These are phyloP conservation scores for Xylaria sp. DNA, from an alignment of 2,329 filamentous ascomycete species.

Conservation along the genomic window DNA sequence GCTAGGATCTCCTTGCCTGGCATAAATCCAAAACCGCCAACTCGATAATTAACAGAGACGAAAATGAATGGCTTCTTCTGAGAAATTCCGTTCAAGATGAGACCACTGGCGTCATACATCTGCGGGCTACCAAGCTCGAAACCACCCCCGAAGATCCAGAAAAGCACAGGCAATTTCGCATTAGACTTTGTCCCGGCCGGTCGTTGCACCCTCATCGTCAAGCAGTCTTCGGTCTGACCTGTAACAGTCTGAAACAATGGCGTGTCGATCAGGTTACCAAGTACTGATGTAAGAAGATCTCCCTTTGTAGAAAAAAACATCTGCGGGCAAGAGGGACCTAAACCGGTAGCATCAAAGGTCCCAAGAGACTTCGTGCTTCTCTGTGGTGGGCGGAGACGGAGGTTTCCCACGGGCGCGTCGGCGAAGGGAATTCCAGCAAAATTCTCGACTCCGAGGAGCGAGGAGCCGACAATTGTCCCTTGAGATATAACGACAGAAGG, in stretches of 20 bases:
- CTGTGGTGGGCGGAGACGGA: constrained; percentile 76
- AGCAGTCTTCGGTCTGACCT: constrained; percentile 70
- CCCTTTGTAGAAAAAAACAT: constrained; percentile 65
- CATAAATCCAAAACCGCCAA: constrained; percentile 79
- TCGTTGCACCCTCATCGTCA: constrained; percentile 69
- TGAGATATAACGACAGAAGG: constrained; percentile 44
- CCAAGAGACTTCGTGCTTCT: constrained; percentile 66
- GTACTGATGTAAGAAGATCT: constrained; percentile 53
- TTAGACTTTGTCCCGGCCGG: constrained; percentile 64
- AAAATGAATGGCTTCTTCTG: constrained; percentile 74
- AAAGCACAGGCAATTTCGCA: constrained; percentile 71
- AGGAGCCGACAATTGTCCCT: constrained; percentile 47
- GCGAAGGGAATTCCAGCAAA: constrained; percentile 83
- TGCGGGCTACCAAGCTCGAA: constrained; percentile 61
- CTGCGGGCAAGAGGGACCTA: constrained; percentile 75
- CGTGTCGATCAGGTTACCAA: constrained; percentile 62
- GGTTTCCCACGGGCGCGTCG: constrained; percentile 70
- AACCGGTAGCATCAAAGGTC: constrained; percentile 67
- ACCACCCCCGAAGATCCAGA: constrained; percentile 77
- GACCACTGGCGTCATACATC: constrained; percentile 63
- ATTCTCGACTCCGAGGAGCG: constrained; percentile 62
- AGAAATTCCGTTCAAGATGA: constrained; percentile 58
- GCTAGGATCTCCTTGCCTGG: constrained; percentile 73
- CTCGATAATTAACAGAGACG: constrained; percentile 81
- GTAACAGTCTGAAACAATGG: constrained; percentile 67